These are phyloP conservation scores for Globisporangium acanthophoron DNA, from an alignment of 352 stramenopile genomes.

Conservation along the genomic window DNA sequence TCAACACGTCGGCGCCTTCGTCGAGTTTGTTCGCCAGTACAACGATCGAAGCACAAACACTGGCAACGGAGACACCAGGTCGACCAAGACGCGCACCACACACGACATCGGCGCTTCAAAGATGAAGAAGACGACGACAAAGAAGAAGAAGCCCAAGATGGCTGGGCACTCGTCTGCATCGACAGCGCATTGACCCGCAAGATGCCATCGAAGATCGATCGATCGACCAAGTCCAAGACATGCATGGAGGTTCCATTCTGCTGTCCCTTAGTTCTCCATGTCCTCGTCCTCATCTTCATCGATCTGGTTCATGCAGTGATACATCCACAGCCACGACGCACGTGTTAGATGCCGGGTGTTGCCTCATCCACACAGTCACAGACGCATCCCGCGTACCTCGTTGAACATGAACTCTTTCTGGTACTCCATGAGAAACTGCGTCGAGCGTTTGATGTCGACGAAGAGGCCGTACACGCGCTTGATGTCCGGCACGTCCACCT, in stretches of 20 bases:
- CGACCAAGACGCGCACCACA: background rate
- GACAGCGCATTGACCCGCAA: background rate
- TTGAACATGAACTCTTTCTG: conserved; percentile 99
- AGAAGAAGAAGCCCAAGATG: background rate
- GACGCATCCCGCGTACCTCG: conserved; percentile 48
- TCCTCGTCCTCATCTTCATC: conserved; percentile 37
- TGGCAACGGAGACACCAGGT: background rate
- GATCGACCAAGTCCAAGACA: background rate
- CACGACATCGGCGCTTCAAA: background rate
- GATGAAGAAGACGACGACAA: background rate
- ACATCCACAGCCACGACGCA: background rate
- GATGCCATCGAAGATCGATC: background rate
- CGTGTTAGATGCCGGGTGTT: background rate
- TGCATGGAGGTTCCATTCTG: background rate
- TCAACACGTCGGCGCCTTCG: conserved; percentile 11
- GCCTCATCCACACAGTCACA: background rate
- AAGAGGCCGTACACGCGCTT: conserved; percentile 97
- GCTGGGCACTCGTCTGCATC: background rate
- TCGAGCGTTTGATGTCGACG: conserved; percentile 97
- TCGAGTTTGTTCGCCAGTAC: conserved; percentile 3
- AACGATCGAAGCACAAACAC: background rate
- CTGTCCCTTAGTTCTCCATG: conserved; percentile 26
- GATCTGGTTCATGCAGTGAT: conserved; percentile 14
- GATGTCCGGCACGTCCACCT: conserved; percentile 89
- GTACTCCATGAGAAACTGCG: conserved; percentile 99